These are phyloP conservation scores for Acacia pycnantha DNA, from an alignment of 331 rosid species.

Conservation along the genomic window DNA sequence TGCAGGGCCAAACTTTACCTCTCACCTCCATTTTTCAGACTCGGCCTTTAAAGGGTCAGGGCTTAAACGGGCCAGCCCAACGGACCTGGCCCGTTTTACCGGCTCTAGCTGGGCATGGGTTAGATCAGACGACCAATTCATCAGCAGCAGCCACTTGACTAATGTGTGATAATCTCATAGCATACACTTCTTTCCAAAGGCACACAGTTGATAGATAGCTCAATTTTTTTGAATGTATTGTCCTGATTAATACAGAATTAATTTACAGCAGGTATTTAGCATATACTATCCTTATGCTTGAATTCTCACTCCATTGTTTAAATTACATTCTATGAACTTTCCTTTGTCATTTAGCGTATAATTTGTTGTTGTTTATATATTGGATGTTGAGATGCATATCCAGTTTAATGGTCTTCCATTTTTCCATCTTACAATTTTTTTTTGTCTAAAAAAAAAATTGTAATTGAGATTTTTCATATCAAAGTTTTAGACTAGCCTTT, in stretches of 20 bases:
- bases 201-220: too few species aligned
- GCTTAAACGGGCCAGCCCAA: too few species aligned
- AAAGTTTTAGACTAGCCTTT: slow-evolving; percentile 7
- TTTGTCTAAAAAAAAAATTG: not conserved
- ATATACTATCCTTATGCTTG: slow-evolving; percentile 17
- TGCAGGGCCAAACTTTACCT: too few species aligned
- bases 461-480: not conserved
- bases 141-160: too few species aligned
- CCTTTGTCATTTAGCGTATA: slow-evolving; percentile 17
- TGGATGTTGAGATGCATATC: slow-evolving; percentile 1
- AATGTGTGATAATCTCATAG: too few species aligned
- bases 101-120: too few species aligned
- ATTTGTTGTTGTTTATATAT: not conserved
- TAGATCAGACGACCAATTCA: too few species aligned
- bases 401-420: not conserved
- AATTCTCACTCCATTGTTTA: slow-evolving; percentile 15
- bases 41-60: too few species aligned
- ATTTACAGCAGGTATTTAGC: slow-evolving; percentile 76
- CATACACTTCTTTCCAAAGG: too few species aligned
- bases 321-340: not conserved
- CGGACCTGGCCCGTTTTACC: too few species aligned
- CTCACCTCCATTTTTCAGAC: too few species aligned
- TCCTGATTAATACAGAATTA: slow-evolving; percentile 64
- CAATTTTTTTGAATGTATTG: too few species aligned
- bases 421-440: not conserved